Conservation (phyloP, 805 yeast species). For the Cyberlindnera maclurae region DNA sequence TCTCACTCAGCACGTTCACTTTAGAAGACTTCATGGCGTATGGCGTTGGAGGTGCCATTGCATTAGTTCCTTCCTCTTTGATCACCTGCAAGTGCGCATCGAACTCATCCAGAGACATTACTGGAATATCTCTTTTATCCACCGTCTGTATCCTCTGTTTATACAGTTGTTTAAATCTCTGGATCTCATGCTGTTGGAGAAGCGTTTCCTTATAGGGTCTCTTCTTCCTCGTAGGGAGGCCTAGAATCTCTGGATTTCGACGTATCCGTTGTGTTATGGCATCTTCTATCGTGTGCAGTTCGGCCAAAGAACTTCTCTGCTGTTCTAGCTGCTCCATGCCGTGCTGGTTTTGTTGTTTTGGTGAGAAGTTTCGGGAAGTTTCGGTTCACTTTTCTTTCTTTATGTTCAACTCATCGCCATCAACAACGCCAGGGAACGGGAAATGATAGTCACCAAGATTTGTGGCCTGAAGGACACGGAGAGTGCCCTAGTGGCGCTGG, state of each 20-base stretch:
- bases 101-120: slow-evolving; percentile 29
- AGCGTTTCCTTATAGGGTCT: slow-evolving; percentile 37
- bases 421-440: background rate
- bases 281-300: slow-evolving; percentile 62
- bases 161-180: slow-evolving; percentile 41
- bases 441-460: slow-evolving; percentile 54
- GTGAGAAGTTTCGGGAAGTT: background rate
- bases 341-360: background rate
- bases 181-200: slow-evolving; percentile 64
- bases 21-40: slow-evolving; percentile 14
- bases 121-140: slow-evolving; percentile 4
- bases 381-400: background rate
- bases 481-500: slow-evolving; percentile 67
- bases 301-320: slow-evolving; percentile 41
- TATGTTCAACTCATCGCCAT: background rate
- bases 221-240: slow-evolving; percentile 34
- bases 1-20: slow-evolving; percentile 37
- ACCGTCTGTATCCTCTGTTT: slow-evolving; percentile 20
- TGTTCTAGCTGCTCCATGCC: slow-evolving; percentile 29
- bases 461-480: slow-evolving; percentile 72
- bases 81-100: slow-evolving; percentile 29
- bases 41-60: slow-evolving; percentile 21
- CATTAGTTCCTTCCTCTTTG: slow-evolving; percentile 21
- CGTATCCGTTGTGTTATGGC: slow-evolving; percentile 57
- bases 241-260: slow-evolving; percentile 48